Evolutionary conservation across 208 protist genomes (phyloP), one percentile per base, ranked within the genome.

Genomic region (Acanthamoeba quina): DNA sequence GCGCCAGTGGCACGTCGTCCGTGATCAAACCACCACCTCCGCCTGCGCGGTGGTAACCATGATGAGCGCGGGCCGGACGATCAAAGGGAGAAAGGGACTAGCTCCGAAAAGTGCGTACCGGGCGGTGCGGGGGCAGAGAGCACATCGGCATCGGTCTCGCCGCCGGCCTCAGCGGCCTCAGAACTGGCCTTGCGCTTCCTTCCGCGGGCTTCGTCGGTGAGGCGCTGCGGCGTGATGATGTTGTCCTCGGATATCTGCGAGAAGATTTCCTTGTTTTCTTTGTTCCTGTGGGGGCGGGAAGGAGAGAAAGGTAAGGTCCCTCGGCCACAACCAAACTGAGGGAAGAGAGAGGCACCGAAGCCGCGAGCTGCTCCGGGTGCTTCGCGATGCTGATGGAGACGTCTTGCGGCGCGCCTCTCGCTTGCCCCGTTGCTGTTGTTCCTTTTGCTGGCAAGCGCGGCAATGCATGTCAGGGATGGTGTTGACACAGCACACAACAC

Each of bases 171-270:
- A n/a, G n/a, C n/a, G n/a, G n/a, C n/a, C n/a, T n/a, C n/a, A n/a
- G n/a, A n/a, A n/a, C n/a, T n/a, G 24, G 76, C 11, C 76, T 85
- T 85, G 26, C 76, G 76, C 76, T 85, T 85, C 76, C 24, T 58
- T 29, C 76, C 76, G 76, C 47, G 47, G 9, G 49, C 76, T 37
- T 54, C 76, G 13, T 60, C 47, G 4, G 41, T 85, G 1, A 85
- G 76, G 41, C 76, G 41, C 76, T 85, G 47, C n/a, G 47, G 76
- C 21, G 76, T 85, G 76, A 85, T 85, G 76, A 85, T 85, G 49
- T 85, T 85, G 11, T 85, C 76, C 49, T 85, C 76, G 5, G 76
- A 85, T n/a, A 85, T 85, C 47, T 60, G 26, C 1, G 76, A 85
- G 26, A 85, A 85, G 41, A 85, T 85, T 21, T 85, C 76, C 76